Base-by-base conservation (phyloP, 345 rosid genomes). In the Eutrema japonicum region DNA sequence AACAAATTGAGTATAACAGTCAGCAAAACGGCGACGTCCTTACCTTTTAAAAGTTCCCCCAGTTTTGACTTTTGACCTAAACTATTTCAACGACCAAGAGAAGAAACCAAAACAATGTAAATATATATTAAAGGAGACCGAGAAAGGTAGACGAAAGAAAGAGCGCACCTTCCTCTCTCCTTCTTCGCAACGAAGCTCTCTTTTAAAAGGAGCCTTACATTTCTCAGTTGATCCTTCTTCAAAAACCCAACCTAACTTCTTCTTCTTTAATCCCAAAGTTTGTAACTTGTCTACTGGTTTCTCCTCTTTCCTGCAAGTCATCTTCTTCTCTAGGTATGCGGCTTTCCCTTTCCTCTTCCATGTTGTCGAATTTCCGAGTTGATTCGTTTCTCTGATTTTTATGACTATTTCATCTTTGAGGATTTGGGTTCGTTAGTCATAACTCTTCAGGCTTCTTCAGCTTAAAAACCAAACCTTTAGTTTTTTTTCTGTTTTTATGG, bases 151-250 rank as follows among this genome's bases (percentile, higher is more conserved):
- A 47, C 66, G 75, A 85, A 87, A 85, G 89, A 85, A 79, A 82
- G 83, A 82, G 75, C 85, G 29, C 78, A 67, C 83, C 87, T 89
- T 90, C 97, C 90, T 83, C 76, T 60, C 86, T 76, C 78, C 86
- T 85, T 85, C 96, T 78, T 67, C 60, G 26, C 46, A 67, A 48
- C 61, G 30, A 56, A 74, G 79, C 14, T 27, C 73, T 77, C 77
- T 84, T 64, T 79, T 64, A 35, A 35, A 76, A 81, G 66, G 65
- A 22, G 41, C 64, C 80, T 68, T 10, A 27, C 35, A 49, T 69
- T 55, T 47, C 50, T 77, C 59, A 10, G 46, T 55, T 40, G 50
- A 36, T 62, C 64, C 59, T 63, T 64, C 75, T 55, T 55, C 37
- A 9, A 6, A 53, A 53, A 22, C 74, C 61, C 38, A 59, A 45